phyloP scores from a whole-genome alignment of 164 flowering plant genomes.

The Tetracentron sinense region DNA sequence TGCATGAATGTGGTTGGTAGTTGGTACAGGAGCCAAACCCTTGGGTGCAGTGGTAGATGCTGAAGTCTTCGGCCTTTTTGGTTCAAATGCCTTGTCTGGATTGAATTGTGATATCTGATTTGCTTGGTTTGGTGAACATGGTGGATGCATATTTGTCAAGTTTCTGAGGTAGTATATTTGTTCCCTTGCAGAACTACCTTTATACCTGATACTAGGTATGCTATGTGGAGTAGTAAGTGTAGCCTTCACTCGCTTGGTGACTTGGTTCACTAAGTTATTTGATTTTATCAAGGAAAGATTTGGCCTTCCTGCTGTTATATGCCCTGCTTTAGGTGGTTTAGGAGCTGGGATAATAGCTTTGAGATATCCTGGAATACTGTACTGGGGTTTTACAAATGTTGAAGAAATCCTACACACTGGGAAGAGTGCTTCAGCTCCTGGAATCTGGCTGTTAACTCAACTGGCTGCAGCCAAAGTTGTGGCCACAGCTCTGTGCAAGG shows the following conservation, averaged over 20 bases:
- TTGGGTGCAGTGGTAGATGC: too few relatives aligned
- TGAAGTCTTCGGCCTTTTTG: too few relatives aligned
- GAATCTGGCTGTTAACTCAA: slow-evolving; percentile 89
- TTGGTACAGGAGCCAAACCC: too few relatives aligned
- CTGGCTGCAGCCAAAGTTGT: slow-evolving; percentile 91
- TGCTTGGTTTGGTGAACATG: background rate
- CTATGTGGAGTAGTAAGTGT: slow-evolving; percentile 97
- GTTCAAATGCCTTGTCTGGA: too few relatives aligned
- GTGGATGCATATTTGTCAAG: background rate
- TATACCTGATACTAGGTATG: slow-evolving; percentile 95
- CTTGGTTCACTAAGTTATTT: slow-evolving; percentile 75
- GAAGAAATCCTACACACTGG: slow-evolving; percentile 97
- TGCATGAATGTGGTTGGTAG: too few relatives aligned
- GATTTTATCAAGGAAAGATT: slow-evolving; percentile 69
- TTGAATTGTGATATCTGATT: too few relatives aligned
- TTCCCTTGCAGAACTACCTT: slow-evolving; percentile 72
- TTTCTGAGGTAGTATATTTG: background rate
- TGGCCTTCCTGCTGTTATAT: slow-evolving; percentile 76
- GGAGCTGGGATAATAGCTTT: slow-evolving; percentile 98
- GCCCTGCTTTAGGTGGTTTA: slow-evolving; percentile 96
- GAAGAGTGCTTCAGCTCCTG: slow-evolving; percentile 96
- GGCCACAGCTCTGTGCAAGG: slow-evolving; percentile 94
- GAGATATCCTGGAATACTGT: slow-evolving; percentile 89
- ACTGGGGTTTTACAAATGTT: slow-evolving; percentile 99
- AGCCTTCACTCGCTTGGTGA: slow-evolving; percentile 76